These are phyloP conservation scores for Tricholoma sp. DNA, from an alignment of 768 basidiomycete genomes.

Conservation along the genomic window DNA sequence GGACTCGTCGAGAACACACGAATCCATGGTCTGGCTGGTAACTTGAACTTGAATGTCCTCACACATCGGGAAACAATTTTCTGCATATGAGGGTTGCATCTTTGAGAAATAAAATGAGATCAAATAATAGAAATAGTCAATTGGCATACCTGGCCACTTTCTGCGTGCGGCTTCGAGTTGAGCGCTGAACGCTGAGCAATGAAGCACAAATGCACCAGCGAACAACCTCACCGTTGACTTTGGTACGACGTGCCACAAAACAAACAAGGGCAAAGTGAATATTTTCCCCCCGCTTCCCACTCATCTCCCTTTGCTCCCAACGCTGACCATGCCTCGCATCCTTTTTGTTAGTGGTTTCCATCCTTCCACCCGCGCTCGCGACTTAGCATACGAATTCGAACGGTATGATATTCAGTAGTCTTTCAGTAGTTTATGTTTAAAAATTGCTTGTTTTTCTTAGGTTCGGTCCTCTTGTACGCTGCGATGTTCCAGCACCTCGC, in stretches of 20 bases:
- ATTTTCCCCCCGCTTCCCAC: conserved; percentile 15
- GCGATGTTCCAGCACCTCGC: conserved; percentile 85
- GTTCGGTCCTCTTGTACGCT: conserved; percentile 78
- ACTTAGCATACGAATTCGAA: conserved; percentile 85
- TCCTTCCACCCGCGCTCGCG: conserved; percentile 74
- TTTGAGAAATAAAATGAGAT: background rate
- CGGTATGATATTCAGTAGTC: conserved; percentile 37
- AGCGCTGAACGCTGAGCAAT: too few species aligned
- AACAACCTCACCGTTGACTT: too few species aligned
- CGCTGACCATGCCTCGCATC: conserved; percentile 62
- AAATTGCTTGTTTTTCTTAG: conserved; percentile 32
- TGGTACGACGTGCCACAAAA: conserved; percentile 26
- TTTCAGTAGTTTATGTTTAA: background rate
- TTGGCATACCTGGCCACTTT: background rate
- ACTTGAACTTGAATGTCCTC: background rate
- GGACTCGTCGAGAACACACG: conserved; percentile 14
- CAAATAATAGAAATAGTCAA: background rate
- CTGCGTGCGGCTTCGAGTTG: background rate
- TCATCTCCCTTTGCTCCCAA: conserved; percentile 20
- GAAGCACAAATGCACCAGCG: too few species aligned
- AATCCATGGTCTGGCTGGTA: conserved; percentile 1
- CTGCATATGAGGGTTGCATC: conserved; percentile 21
- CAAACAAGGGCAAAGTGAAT: conserved; percentile 23
- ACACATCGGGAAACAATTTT: conserved; percentile 12
- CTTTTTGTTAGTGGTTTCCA: conserved; percentile 86